Evolutionary conservation across 2,329 filamentous ascomycete species (phyloP), one percentile per base, ranked within the genome.

Genomic region (Fusarium foetens): DNA sequence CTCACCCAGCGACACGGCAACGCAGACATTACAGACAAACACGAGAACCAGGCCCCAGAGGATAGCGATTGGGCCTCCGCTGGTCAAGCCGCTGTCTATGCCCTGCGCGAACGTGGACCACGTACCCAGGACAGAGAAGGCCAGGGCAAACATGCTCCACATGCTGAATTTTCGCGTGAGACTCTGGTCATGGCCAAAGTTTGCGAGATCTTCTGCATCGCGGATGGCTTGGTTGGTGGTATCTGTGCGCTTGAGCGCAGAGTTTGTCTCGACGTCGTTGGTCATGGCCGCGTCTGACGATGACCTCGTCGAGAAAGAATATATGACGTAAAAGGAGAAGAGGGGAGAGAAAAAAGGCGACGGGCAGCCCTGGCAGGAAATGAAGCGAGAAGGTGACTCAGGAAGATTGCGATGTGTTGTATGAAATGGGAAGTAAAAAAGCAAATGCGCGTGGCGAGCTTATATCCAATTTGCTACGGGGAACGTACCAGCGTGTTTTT

Each of bases 101-200:
- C 78, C 79, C 74, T 89, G 86, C 0, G 88, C 88, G 68, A 89
- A 87, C 1, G 87, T 89, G 1, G 86, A 86, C 83, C 87, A 90
- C 8, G 88, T 89, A 64, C 87, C 87, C 35, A 89, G 80, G 19
- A 90, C 86, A 64, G 84, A 87, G 66, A 90, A 88, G 33, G 87
- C 85, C 25, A 90, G 82, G 25, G 86, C 84, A 16, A 90, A 81
- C 86, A 90, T 88, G 77, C 86, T 88, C 84, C 83, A 85, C 11
- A 85, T 77, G 75, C 82, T 83, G 75, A 90, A 89, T 72, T 89
- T 84, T 66, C 83, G 81, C 6, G 78, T 73, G 43, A 84, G 80
- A 21, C 73, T 74, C 76, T 84, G 80, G 46, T 75, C 77, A 70
- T 84, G 83, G 68, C 83, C 83, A 19, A 84, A 75, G 41, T 78